phyloP scores from a whole-genome alignment of 2,329 filamentous ascomycete genomes.

The Neonectria magnoliae region DNA sequence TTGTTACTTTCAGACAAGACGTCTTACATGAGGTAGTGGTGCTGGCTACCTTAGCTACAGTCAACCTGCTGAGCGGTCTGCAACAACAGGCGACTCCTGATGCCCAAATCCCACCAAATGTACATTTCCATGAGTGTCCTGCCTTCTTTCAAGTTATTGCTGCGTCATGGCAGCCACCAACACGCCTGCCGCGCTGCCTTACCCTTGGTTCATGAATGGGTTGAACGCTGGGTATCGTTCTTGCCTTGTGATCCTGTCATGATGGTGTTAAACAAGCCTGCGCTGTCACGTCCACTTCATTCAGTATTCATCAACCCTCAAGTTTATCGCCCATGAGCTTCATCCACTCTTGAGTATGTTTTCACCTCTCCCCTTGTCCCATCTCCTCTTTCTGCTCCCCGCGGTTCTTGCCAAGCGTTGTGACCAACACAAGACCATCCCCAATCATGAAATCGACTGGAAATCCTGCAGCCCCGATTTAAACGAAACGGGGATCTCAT shows the following conservation, averaged over 20 bases:
- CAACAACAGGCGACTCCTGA: no score
- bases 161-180: neutral
- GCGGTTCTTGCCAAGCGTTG: neutral
- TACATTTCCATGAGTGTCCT: no score
- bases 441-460: conserved; percentile 10
- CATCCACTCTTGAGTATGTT: neutral
- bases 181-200: neutral
- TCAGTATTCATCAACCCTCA: neutral
- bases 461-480: conserved; percentile 3
- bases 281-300: neutral
- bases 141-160: no score
- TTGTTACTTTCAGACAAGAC: no score
- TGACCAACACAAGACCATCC: neutral
- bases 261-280: no score
- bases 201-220: neutral
- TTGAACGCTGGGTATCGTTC: neutral
- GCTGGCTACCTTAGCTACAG: no score
- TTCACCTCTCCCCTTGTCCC: neutral
- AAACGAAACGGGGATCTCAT: neutral
- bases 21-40: no score
- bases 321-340: no score
- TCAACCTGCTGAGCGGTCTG: no score
- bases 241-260: neutral
- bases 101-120: no score
- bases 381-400: neutral